Evolutionary conservation across 305 asterid genomes (phyloP).

Genomic region (Rubia balearica): DNA sequence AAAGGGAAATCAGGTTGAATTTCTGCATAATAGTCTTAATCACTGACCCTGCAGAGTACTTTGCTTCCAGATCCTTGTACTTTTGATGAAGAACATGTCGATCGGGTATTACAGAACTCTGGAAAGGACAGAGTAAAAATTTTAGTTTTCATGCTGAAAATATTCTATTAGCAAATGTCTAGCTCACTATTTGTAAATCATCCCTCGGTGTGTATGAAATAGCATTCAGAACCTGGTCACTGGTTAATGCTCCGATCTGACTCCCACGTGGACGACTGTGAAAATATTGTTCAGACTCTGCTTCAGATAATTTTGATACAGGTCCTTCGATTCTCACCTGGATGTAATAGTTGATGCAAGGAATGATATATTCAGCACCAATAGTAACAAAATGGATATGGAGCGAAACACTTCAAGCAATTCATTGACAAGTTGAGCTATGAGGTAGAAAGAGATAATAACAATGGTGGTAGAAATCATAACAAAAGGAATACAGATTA

Average conservation of each 20-base stretch:
- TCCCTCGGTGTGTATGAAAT: conserved; percentile 8
- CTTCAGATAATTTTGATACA: conserved; percentile 71
- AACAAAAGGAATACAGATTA: too few relatives aligned
- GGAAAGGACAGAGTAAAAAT: conserved; percentile 3
- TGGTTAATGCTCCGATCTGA: conserved; percentile 91
- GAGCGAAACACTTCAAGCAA: too few relatives aligned
- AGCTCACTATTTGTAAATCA: conserved; percentile 7
- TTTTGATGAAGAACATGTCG: conserved; percentile 58
- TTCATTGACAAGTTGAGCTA: too few relatives aligned
- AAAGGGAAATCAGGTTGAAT: conserved; percentile 8
- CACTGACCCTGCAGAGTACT: conserved; percentile 73
- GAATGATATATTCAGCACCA: conserved; percentile 2
- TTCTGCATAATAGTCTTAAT: conserved; percentile 19
- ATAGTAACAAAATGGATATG: too few relatives aligned
- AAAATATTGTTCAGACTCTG: conserved; percentile 82
- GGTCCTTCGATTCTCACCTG: conserved; percentile 95
- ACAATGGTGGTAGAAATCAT: too few relatives aligned
- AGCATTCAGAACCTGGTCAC: conserved; percentile 61
- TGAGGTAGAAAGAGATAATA: too few relatives aligned
- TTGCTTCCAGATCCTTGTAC: conserved; percentile 65
- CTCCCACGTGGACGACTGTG: conserved; percentile 96
- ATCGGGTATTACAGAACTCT: conserved; percentile 82
- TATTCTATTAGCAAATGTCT: conserved; percentile 8
- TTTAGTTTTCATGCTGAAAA: conserved; percentile 12
- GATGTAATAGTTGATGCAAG: conserved; percentile 16